Base-by-base conservation (phyloP, 2,329 filamentous ascomycete genomes). In the Pseudogymnoascus sp. region DNA sequence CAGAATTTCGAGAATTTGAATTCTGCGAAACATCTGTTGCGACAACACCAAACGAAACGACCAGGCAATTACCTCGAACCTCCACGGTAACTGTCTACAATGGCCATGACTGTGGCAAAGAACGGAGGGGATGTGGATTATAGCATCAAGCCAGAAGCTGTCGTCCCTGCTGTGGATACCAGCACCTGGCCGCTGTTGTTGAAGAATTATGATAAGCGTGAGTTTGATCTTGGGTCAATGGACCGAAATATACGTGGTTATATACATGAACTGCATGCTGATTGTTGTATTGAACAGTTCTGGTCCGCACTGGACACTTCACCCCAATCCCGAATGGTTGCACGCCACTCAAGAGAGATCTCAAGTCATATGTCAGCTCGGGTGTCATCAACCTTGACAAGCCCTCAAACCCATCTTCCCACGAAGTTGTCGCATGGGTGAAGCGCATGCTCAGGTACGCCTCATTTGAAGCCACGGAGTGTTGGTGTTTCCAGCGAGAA, bases 351-450 rank as follows among this genome's bases (percentile, higher is more conserved):
- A 92, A 90, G 77, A 89, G 94, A 75, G 92, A 97, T 74, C 82
- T 99, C 72, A 96, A 96, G 81, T 91, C 89, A 65, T 99, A 97
- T 79, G 86, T 99, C 73, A 92, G 89, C 74, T 95, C 90, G 65
- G 94, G 94, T 77, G 92, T 99, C 62, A 97, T 99, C 77, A 99
- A 99, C 79, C 86, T 96, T 68, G 90, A 95, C 79, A 95, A 95
- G 80, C 94, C 92, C 61, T 95, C 92, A 59, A 99, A 99, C 79
- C 92, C 92, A 59, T 96, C 92, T 67, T 94, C 88, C 71, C 94
- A 99, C 82, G 94, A 99, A 81, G 94, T 99, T 66, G 94, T 99
- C 71, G 92, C 94, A 67, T 99, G 94, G 94, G 89, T 97, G 69
- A 99, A 99, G 86, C 87, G 92, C 69, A 97, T 97, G 70, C 82